Conservation (phyloP, 2,329 filamentous ascomycete species). For the Aspergillus fijiensis region DNA sequence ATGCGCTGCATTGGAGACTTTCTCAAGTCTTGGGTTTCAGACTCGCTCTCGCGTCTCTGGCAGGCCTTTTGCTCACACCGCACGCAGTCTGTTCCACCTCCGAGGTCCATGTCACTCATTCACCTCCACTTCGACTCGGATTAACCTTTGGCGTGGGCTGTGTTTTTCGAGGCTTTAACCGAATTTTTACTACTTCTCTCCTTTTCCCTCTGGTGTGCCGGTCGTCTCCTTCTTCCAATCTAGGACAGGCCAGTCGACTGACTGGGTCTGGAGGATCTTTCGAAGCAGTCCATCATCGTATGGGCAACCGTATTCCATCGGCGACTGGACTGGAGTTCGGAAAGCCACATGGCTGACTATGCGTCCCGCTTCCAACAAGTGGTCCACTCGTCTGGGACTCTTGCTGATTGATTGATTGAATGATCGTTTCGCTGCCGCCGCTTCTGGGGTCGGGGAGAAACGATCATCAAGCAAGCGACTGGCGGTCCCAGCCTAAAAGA, state of each 20-base stretch:
- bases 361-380: conserved; percentile 2
- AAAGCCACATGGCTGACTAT: conserved; percentile 18
- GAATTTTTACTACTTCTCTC: neutral
- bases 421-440: neutral
- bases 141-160: neutral
- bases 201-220: neutral
- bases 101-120: neutral
- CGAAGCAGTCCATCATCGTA: neutral
- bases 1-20: neutral
- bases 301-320: neutral
- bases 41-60: neutral
- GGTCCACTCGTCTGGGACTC: conserved; percentile 4
- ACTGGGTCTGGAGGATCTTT: neutral
- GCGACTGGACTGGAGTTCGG: conserved; percentile 3
- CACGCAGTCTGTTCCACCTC: neutral
- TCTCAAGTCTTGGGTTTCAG: neutral
- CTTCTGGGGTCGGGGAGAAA: neutral
- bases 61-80: neutral
- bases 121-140: neutral
- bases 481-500: neutral
- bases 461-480: neutral
- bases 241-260: neutral
- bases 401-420: neutral
- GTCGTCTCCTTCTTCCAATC: neutral
- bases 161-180: neutral